Evolutionary conservation across 257 asterid genomes (phyloP), one percentile per base, ranked within the genome.

Genomic region (Orobanche coerulescens): DNA sequence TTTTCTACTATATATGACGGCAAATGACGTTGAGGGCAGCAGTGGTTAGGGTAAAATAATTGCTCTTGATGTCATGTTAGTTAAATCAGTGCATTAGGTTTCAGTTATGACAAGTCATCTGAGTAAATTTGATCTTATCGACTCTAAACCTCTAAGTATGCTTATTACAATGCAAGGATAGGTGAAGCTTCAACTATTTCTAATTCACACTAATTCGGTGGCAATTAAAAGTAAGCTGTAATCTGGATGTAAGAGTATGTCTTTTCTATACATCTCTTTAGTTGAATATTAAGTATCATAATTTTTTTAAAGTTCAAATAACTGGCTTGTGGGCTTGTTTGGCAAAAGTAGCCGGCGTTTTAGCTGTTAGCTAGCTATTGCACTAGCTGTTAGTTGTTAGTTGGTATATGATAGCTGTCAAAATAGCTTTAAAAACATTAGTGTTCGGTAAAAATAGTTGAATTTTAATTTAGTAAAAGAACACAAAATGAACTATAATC

Each of bases 1-100:
- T 19, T 63, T 75, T 42, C 61, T 71, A 39, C 55, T 42, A n/a
- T 30, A 37, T 60, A 48, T 30, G 62, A 50, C 48, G 58, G 49
- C 39, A 36, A 14, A 64, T 47, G 13, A n/a, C 63, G 52, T 37
- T 40, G 67, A 58, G 71, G 69, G 53, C 59, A 47, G 40, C 30
- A 57, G 25, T 53, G 44, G 30, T 16, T 30, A 6, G 16, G 19
- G 40, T 12, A 24, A 53, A 48, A 34, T n/a, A 20, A 4, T 26
- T 54, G 56, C 59, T 23, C 59, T 43, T 44, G 66, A 23, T 52
- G 33, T 18, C 25, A 13, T 62, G 13, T 47, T 24, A 28, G 30
- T 26, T 31, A 39, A 30, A n/a, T 40, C 26, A 28, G 16, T 43
- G 5, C 48, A 40, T 11, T 10, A 37, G 19, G 43, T 50, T 37